Evolutionary conservation across 2,329 filamentous ascomycete species (phyloP).

Genomic region (Phaeophleospora eucalypticola): DNA sequence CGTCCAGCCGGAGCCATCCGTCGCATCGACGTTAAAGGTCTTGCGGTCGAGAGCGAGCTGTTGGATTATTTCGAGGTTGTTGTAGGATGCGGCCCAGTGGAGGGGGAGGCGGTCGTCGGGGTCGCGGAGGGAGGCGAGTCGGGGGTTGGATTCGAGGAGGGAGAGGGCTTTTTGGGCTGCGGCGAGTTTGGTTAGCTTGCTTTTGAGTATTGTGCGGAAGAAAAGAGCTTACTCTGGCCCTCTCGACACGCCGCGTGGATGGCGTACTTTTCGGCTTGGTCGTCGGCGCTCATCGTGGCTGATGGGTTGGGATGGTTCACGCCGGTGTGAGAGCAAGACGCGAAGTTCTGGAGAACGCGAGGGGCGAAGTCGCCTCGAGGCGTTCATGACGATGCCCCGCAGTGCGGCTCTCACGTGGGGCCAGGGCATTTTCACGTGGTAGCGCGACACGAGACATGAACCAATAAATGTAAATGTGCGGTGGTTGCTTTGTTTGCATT

Average conservation of each 20-base stretch:
- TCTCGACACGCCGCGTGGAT: constrained; percentile 85
- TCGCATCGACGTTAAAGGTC: constrained; percentile 77
- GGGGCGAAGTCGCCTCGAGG: no score
- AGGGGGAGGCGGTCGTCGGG: constrained; percentile 85
- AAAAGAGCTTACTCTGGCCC: constrained; percentile 75
- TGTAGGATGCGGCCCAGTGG: constrained; percentile 90
- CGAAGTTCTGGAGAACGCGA: no score
- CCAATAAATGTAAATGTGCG: no score
- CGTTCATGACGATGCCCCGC: no score
- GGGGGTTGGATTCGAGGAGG: constrained; percentile 71
- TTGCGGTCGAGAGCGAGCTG: constrained; percentile 65
- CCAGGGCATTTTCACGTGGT: no score
- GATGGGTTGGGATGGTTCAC: no score
- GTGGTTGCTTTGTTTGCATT: no score
- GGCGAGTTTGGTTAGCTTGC: no score
- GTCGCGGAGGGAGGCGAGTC: constrained; percentile 68
- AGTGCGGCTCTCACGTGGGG: no score
- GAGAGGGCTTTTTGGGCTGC: constrained; percentile 71
- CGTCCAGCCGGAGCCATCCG: constrained; percentile 79
- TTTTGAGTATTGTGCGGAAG: no score
- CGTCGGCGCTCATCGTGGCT: constrained; percentile 28
- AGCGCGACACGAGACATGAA: no score
- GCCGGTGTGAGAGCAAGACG: no score
- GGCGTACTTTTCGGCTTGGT: constrained; percentile 61
- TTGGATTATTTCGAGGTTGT: constrained; percentile 69